Conservation (phyloP, 208 protist species). For the Crithidia fasciculata region DNA sequence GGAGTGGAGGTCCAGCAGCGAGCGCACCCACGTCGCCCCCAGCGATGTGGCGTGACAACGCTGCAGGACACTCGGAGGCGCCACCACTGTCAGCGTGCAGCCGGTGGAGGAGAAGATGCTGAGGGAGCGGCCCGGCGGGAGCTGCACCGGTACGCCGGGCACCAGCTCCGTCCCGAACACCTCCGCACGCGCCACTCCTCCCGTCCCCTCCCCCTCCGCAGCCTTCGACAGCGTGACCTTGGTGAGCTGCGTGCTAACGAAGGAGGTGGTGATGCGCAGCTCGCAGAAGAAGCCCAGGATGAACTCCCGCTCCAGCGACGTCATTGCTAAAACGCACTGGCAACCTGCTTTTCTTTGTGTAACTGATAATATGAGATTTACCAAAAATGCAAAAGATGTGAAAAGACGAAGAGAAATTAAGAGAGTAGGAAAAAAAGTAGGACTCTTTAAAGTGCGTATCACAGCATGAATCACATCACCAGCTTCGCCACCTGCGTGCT, state of each 20-base stretch:
- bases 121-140: conserved; percentile 46
- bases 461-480: too few relatives aligned
- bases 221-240: conserved; percentile 38
- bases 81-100: conserved; percentile 52
- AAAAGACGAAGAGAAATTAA: too few relatives aligned
- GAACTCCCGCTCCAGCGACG: conserved; percentile 45
- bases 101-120: conserved; percentile 67
- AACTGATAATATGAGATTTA: background rate
- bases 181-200: conserved; percentile 44
- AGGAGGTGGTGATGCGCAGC: conserved; percentile 49
- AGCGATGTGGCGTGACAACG: conserved; percentile 47
- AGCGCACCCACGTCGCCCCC: conserved; percentile 52
- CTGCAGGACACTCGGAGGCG: conserved; percentile 52
- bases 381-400: background rate
- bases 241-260: conserved; percentile 18
- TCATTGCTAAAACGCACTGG: conserved; percentile 10
- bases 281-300: conserved; percentile 55
- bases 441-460: too few relatives aligned
- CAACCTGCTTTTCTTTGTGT: background rate
- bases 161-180: conserved; percentile 61
- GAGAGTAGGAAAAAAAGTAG: too few relatives aligned
- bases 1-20: conserved; percentile 63
- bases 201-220: conserved; percentile 19
- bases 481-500: too few relatives aligned
- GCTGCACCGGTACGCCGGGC: conserved; percentile 47